A percentile compares a stretch with the other conserved stretches of the same genome.
phyloP scores from a whole-genome alignment of 805 yeast genomes.

The Candida lessepsii region DNA sequence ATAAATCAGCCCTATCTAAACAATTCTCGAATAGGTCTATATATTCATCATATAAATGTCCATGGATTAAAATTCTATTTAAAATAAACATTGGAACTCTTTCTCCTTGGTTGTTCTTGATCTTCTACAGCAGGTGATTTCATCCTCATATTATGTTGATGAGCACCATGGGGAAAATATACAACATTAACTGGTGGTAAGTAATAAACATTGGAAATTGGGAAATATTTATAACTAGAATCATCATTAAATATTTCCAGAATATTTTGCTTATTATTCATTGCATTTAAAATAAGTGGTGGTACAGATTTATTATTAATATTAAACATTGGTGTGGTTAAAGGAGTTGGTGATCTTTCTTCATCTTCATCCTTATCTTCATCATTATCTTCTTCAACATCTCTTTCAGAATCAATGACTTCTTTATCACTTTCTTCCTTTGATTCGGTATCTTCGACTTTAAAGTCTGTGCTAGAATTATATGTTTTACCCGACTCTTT shows the following conservation, averaged over 20 bases:
- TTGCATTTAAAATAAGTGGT: constrained; percentile 15
- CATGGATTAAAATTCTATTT: too few species aligned
- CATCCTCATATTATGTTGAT: constrained; percentile 28
- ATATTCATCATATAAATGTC: too few species aligned
- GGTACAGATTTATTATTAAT: constrained; percentile 10
- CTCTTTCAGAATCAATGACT: neutral
- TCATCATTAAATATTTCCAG: constrained; percentile 5
- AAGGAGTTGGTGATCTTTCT: constrained; percentile 5
- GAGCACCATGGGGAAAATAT: constrained; percentile 55
- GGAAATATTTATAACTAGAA: constrained; percentile 46
- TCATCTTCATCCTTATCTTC: constrained; percentile 14
- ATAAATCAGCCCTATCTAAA: too few species aligned
- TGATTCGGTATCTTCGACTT: constrained; percentile 2
- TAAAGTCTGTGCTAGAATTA: neutral
- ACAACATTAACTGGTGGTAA: constrained; percentile 56
- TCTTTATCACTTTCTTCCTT: neutral
- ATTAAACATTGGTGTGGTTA: neutral
- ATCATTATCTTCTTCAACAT: constrained; percentile 11
- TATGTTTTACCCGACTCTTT: constrained; percentile 11
- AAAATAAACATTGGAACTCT: constrained; percentile 27
- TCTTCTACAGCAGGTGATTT: constrained; percentile 13
- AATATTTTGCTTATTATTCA: constrained; percentile 2
- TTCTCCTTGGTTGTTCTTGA: constrained; percentile 16
- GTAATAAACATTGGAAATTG: constrained; percentile 50
- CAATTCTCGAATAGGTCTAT: too few species aligned